Evolutionary conservation across 257 asterid genomes (phyloP).

Genomic region (Lavandula angustifolia): DNA sequence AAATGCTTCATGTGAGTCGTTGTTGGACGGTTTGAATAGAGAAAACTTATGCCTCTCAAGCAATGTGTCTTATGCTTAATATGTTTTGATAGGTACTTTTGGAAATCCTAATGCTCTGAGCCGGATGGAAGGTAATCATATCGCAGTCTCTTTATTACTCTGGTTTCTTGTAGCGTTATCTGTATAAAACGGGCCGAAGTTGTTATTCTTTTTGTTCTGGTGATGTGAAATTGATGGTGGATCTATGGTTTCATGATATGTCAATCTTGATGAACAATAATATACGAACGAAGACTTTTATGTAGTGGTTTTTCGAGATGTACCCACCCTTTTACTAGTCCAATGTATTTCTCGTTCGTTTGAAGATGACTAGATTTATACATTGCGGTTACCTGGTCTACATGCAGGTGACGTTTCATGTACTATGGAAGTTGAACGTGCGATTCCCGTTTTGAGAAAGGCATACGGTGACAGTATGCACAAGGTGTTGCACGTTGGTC

Average conservation of each 20-base stretch:
- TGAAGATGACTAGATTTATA: no score
- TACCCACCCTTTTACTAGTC: background rate
- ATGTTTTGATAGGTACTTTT: slow-evolving; percentile 38
- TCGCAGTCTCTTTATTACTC: slow-evolving; percentile 15
- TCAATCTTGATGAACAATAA: background rate
- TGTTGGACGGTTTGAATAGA: background rate
- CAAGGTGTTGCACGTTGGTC: slow-evolving; percentile 60
- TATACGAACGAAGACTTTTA: background rate
- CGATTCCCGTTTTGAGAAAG: slow-evolving; percentile 47
- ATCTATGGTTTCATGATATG: background rate
- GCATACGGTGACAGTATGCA: slow-evolving; percentile 56
- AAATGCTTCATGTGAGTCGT: background rate
- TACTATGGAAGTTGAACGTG: slow-evolving; percentile 44
- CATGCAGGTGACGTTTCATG: slow-evolving; percentile 54
- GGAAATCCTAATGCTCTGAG: slow-evolving; percentile 36
- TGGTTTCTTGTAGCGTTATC: background rate
- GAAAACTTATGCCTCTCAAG: slow-evolving; percentile 3
- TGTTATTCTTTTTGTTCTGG: background rate
- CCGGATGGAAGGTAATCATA: slow-evolving; percentile 45
- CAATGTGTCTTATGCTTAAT: slow-evolving; percentile 7
- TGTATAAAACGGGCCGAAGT: background rate
- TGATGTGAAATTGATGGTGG: slow-evolving; percentile 9
- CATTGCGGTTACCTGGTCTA: background rate
- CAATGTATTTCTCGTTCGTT: slow-evolving; percentile 6
- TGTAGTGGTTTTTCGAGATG: slow-evolving; percentile 2